Conservation (phyloP, 2,329 filamentous ascomycete genomes). For the Xylaria sp. region DNA sequence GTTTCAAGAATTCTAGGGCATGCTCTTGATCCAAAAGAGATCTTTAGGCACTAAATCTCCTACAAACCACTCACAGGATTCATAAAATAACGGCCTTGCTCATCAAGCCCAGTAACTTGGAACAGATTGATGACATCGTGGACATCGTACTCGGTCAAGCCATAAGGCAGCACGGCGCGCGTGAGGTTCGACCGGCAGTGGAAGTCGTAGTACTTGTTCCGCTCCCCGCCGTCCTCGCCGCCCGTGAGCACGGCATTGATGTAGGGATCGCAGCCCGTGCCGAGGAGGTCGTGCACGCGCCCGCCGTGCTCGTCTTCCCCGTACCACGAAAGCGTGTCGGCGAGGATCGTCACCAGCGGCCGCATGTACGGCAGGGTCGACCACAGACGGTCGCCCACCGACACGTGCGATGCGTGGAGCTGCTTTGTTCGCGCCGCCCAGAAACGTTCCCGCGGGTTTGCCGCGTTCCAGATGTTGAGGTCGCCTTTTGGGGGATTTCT, state of each 20-base stretch:
- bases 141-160: conserved; percentile 77
- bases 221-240: conserved; percentile 22
- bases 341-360: conserved; percentile 76
- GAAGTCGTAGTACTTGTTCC: conserved; percentile 69
- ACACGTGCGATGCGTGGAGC: conserved; percentile 80
- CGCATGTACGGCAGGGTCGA: conserved; percentile 80
- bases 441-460: conserved; percentile 82
- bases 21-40: neutral
- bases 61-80: conserved; percentile 53
- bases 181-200: conserved; percentile 87
- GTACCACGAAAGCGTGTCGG: conserved; percentile 73
- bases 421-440: conserved; percentile 85
- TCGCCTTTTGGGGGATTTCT: conserved; percentile 63
- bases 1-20: neutral
- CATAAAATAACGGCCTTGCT: conserved; percentile 81
- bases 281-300: conserved; percentile 80
- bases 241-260: conserved; percentile 75
- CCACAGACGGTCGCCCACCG: conserved; percentile 79
- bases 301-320: conserved; percentile 72
- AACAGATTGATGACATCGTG: conserved; percentile 91
- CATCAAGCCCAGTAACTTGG: conserved; percentile 82
- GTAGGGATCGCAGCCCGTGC: conserved; percentile 87
- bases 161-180: conserved; percentile 75
- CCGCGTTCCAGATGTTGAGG: conserved; percentile 81
- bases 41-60: neutral